Percentiles rank a stretch among this genome's conserved stretches.
These are phyloP conservation scores for Pyrenochaeta sp. DNA, from an alignment of 2,329 filamentous ascomycete genomes.

Conservation along the genomic window DNA sequence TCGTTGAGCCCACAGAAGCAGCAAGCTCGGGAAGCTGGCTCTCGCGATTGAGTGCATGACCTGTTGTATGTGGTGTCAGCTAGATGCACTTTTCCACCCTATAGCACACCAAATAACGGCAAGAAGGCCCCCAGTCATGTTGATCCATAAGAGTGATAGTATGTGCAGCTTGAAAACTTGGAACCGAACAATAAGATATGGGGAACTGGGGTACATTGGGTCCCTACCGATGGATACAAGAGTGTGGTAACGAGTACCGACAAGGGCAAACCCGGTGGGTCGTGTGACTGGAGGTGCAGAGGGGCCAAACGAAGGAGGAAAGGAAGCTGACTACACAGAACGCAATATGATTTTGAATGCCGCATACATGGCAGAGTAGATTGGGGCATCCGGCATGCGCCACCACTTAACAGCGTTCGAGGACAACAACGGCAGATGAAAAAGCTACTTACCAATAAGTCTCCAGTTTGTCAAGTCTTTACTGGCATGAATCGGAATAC, in stretches of 20 bases:
- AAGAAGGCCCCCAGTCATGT: neutral
- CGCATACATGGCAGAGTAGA: neutral
- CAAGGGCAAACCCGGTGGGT: neutral
- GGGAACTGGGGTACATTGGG: conserved; percentile 5
- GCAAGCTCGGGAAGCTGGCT: conserved; percentile 51
- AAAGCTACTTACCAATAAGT: conserved; percentile 44
- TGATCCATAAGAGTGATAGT: neutral
- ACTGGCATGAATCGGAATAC: conserved; percentile 63
- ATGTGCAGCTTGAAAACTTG: neutral
- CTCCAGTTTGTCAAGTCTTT: conserved; percentile 62
- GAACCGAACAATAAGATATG: conserved; percentile 13
- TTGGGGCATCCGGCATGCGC: neutral
- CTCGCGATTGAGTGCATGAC: conserved; percentile 47
- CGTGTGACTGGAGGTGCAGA: conserved; percentile 1
- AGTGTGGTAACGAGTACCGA: neutral
- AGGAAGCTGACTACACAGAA: neutral
- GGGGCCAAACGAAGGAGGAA: neutral
- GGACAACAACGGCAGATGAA: neutral
- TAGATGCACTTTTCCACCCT: neutral
- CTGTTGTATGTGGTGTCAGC: conserved; percentile 12
- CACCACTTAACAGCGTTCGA: neutral
- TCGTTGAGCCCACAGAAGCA: conserved; percentile 42
- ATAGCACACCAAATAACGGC: neutral
- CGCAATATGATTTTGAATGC: conserved; percentile 3
- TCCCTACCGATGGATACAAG: conserved; percentile 16